phyloP scores from a whole-genome alignment of 164 flowering plant genomes.

The Vitis cinerea region DNA sequence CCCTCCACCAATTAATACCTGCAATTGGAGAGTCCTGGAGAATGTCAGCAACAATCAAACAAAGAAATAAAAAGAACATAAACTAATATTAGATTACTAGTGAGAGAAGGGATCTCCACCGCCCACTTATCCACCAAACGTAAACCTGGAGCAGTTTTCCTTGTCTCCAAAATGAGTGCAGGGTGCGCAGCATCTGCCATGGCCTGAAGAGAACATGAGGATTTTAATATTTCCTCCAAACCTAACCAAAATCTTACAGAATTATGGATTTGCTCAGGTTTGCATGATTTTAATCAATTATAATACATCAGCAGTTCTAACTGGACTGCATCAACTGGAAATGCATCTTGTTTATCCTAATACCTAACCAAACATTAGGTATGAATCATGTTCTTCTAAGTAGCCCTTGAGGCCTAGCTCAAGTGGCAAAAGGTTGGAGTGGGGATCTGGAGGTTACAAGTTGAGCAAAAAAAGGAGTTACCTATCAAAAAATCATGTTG shows the following conservation, averaged over 20 bases:
- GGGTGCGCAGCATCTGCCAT: constrained; percentile 95
- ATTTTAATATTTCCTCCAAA: not conserved
- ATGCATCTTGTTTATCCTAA: not conserved
- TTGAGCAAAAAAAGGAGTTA: too few species aligned
- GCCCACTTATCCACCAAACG: constrained; percentile 99
- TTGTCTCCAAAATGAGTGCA: constrained; percentile 82
- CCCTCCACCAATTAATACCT: constrained; percentile 98
- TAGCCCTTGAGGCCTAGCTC: too few species aligned
- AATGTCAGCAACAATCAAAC: constrained; percentile 7
- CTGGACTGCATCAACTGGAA: not conserved
- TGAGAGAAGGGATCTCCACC: constrained; percentile 46
- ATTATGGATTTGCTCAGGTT: too few species aligned
- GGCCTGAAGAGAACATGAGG: constrained; percentile 49
- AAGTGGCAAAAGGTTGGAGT: too few species aligned
- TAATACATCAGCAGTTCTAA: not conserved
- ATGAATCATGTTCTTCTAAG: not conserved
- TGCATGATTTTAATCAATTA: not conserved
- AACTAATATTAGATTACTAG: constrained; percentile 5
- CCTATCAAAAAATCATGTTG: too few species aligned
- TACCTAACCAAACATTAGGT: not conserved
- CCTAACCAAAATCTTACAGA: not conserved
- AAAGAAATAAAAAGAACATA: constrained; percentile 3
- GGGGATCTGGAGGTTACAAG: too few species aligned
- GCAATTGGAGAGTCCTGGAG: constrained; percentile 5
- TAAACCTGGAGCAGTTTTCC: constrained; percentile 97